Percentiles rank a stretch among this genome's conserved stretches.
These are phyloP conservation scores for Thielaviopsis cerberus DNA, from an alignment of 2,329 filamentous ascomycete genomes.

Conservation along the genomic window DNA sequence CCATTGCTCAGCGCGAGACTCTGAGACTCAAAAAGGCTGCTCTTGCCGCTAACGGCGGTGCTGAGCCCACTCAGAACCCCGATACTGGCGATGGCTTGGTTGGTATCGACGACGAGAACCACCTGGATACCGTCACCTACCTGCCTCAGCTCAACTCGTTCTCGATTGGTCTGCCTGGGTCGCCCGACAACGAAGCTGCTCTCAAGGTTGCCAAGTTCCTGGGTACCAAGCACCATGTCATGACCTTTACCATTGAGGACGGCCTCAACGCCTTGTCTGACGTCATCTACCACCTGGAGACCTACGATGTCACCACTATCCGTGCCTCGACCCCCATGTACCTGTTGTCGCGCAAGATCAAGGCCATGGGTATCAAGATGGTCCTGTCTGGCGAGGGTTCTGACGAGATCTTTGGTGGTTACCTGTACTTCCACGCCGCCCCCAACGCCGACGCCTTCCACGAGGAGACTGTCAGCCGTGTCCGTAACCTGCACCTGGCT, in stretches of 20 bases:
- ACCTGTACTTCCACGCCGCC: slow-evolving; percentile 94
- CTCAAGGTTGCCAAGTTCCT: slow-evolving; percentile 89
- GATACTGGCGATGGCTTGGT: slow-evolving; percentile 53
- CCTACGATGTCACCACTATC: slow-evolving; percentile 95
- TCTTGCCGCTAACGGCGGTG: slow-evolving; percentile 24
- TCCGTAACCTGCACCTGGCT: slow-evolving; percentile 92
- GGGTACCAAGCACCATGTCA: slow-evolving; percentile 91
- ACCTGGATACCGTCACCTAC: slow-evolving; percentile 74
- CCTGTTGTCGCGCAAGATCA: slow-evolving; percentile 92
- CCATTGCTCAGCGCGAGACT: slow-evolving; percentile 89
- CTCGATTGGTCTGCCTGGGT: slow-evolving; percentile 85
- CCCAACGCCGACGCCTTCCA: slow-evolving; percentile 87
- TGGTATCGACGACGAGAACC: slow-evolving; percentile 83
- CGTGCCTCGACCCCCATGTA: slow-evolving; percentile 98
- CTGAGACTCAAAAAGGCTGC: slow-evolving; percentile 52
- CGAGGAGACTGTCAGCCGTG: slow-evolving; percentile 77
- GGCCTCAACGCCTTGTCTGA: slow-evolving; percentile 91
- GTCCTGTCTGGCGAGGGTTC: slow-evolving; percentile 90
- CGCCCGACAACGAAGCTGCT: slow-evolving; percentile 82
- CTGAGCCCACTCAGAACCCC: slow-evolving; percentile 25
- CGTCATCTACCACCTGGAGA: slow-evolving; percentile 95
- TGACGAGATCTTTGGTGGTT: slow-evolving; percentile 96
- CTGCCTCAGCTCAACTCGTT: slow-evolving; percentile 95
- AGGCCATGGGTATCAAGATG: slow-evolving; percentile 99
- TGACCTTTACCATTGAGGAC: slow-evolving; percentile 96